A percentile compares a stretch with the other conserved stretches of the same genome.
Conservation (phyloP, 306 rosid species). For the Fagus sylvatica region DNA sequence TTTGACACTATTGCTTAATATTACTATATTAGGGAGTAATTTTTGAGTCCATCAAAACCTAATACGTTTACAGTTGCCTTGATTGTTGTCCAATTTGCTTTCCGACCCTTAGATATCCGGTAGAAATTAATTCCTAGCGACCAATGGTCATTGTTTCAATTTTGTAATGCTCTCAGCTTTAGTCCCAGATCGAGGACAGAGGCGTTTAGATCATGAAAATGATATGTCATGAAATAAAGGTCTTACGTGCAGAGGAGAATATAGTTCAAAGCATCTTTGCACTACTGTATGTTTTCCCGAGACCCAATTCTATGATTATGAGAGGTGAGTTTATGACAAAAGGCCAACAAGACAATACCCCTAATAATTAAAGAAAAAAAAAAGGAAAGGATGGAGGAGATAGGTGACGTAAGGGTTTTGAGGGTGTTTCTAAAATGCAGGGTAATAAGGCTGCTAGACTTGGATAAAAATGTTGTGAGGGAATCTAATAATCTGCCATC, state of each 20-base stretch:
- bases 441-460: neutral
- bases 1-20: too few species aligned
- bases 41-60: too few species aligned
- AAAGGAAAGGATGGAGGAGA: neutral
- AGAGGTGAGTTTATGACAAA: neutral
- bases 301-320: neutral
- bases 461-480: conserved; percentile 3
- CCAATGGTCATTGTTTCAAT: neutral
- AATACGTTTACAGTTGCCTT: neutral
- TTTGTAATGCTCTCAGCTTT: neutral
- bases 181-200: neutral
- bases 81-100: neutral
- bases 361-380: conserved; percentile 2
- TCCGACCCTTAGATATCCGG: neutral
- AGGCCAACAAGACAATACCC: neutral
- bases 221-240: conserved; percentile 3
- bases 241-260: neutral
- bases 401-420: neutral
- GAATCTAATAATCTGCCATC: conserved; percentile 31
- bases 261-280: neutral
- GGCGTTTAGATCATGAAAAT: conserved; percentile 1
- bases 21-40: too few species aligned
- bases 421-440: neutral
- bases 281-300: neutral
- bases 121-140: neutral